These are phyloP conservation scores for Cryptomeria japonica DNA, from an alignment of 75 land plant genomes.

Conservation along the genomic window DNA sequence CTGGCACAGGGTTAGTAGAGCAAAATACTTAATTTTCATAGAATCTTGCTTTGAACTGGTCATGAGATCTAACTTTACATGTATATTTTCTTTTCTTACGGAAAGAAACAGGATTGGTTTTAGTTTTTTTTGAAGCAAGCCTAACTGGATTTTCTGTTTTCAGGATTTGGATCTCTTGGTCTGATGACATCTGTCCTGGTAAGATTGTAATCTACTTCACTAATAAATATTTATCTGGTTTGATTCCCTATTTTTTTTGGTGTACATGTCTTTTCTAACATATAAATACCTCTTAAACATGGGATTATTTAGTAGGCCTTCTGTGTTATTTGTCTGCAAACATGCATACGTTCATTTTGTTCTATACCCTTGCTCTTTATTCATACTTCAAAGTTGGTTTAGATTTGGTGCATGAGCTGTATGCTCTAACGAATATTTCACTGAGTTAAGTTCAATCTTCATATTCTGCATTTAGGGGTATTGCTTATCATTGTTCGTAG, in stretches of 20 bases:
- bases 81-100: not conserved
- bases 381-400: not conserved
- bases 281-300: not conserved
- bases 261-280: not conserved
- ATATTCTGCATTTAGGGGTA: not conserved
- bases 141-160: constrained; percentile 14
- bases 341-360: not conserved
- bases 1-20: constrained; percentile 80
- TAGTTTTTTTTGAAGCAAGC: not conserved
- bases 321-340: not conserved
- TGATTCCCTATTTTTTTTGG: not conserved
- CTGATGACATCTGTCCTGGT: constrained; percentile 98
- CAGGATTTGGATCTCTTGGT: constrained; percentile 99
- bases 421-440: not conserved
- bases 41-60: not conserved
- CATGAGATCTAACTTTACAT: not conserved
- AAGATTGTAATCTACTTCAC: constrained; percentile 10
- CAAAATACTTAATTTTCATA: not conserved
- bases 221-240: not conserved
- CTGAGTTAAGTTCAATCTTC: not conserved
- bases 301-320: not conserved
- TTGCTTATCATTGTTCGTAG: not conserved
- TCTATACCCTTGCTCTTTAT: not conserved
- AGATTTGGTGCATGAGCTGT: not conserved
- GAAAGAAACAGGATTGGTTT: no score